These are phyloP conservation scores for Neocatenulostroma microsporum DNA, from an alignment of 2,329 filamentous ascomycete species.

Conservation along the genomic window DNA sequence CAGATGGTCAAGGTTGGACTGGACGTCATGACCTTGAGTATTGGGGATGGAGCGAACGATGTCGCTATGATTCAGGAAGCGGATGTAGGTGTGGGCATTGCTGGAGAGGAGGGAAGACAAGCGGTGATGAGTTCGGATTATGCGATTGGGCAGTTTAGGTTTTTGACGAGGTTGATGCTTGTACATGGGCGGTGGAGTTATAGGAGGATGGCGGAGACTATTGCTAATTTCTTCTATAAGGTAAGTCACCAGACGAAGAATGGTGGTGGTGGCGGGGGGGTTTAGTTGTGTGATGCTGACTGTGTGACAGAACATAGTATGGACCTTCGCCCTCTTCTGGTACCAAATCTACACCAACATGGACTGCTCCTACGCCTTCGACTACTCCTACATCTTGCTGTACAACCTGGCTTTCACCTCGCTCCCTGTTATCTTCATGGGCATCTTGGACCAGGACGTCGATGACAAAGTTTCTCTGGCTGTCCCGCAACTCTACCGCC, in stretches of 20 bases:
- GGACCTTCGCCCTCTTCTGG: slow-evolving; percentile 96
- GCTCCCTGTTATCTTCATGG: slow-evolving; percentile 87
- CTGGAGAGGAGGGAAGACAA: slow-evolving; percentile 83
- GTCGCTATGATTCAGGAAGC: slow-evolving; percentile 98
- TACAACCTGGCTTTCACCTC: slow-evolving; percentile 98
- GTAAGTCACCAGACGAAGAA: slow-evolving; percentile 39
- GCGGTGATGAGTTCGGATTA: slow-evolving; percentile 96
- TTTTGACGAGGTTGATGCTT: slow-evolving; percentile 72
- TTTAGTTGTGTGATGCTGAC: too few relatives aligned
- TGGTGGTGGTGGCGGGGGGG: background rate
- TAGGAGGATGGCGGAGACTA: slow-evolving; percentile 80
- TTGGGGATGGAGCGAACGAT: slow-evolving; percentile 91
- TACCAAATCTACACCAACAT: slow-evolving; percentile 94
- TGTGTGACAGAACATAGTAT: slow-evolving; percentile 78
- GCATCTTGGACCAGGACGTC: slow-evolving; percentile 94
- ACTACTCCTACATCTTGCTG: slow-evolving; percentile 94
- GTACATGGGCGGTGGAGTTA: slow-evolving; percentile 98
- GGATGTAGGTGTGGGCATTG: slow-evolving; percentile 93
- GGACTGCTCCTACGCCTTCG: slow-evolving; percentile 93
- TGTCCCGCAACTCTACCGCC: slow-evolving; percentile 89
- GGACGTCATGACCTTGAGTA: slow-evolving; percentile 90
- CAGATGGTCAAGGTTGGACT: slow-evolving; percentile 89
- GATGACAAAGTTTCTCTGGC: slow-evolving; percentile 88
- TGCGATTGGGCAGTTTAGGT: slow-evolving; percentile 89
- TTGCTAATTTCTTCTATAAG: slow-evolving; percentile 99